These are phyloP conservation scores for Wolfiporia cocos DNA, from an alignment of 1,284 basidiomycete genomes.

Conservation along the genomic window DNA sequence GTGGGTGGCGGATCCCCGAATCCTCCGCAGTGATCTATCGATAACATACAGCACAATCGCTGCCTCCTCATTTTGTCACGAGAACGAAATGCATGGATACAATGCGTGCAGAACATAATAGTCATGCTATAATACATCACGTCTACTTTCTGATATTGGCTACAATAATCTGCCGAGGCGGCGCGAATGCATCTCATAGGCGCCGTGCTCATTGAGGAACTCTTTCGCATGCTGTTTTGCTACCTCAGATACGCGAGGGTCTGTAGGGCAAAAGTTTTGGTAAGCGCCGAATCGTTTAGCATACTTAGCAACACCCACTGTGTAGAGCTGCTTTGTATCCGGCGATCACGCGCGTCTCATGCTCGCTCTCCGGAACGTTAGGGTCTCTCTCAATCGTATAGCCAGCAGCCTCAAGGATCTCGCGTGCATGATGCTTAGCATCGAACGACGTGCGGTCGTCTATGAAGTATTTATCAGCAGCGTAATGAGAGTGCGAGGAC, in stretches of 20 bases:
- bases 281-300: not conserved
- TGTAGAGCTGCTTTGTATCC: conserved; percentile 45
- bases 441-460: conserved; percentile 35
- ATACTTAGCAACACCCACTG: conserved; percentile 26
- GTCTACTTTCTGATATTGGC: too few species aligned
- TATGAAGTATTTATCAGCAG: conserved; percentile 10
- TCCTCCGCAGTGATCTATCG: too few species aligned
- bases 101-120: too few species aligned
- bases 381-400: conserved; percentile 23
- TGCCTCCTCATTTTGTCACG: too few species aligned
- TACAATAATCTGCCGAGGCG: too few species aligned
- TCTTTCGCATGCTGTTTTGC: conserved; percentile 41
- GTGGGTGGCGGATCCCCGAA: too few species aligned
- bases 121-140: too few species aligned
- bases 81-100: too few species aligned
- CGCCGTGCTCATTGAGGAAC: conserved; percentile 29
- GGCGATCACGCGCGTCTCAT: conserved; percentile 33
- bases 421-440: conserved; percentile 39
- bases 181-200: conserved; percentile 11
- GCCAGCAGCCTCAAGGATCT: conserved; percentile 29
- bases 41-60: too few species aligned
- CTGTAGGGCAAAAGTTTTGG: conserved; percentile 11
- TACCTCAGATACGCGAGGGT: conserved; percentile 31
- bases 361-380: conserved; percentile 30
- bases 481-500: not conserved